Base-by-base conservation (phyloP, 805 yeast species). In the Cyberlindnera maclurae region DNA sequence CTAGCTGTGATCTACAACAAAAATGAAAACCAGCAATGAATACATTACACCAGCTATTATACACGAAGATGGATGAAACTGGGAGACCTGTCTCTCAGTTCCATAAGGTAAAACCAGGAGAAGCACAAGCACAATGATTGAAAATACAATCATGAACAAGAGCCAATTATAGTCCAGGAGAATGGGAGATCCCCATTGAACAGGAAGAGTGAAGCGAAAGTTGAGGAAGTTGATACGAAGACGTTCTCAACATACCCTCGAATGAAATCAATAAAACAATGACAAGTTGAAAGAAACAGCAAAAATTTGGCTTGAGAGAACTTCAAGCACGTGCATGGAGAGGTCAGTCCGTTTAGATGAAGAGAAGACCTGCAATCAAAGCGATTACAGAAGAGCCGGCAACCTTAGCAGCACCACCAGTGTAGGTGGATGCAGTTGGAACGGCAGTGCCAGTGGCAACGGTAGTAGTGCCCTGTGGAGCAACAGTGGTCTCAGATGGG, bases 361-460 rank as follows among this genome's bases (percentile, higher is more conserved):
- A 31, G 22, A 31, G 18, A 18, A 31, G 22, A 31, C 24, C 33
- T 9, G 16, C 15, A 20, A 31, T 9, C 15, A 31, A n/a, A 12
- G 33, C 33, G 26, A 29, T 34, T 11, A 38, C 15, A 10, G 43
- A 34, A 10, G 42, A 34, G 20, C 47, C 47, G 22, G 36, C 33
- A 16, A 36, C 37, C 33, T 32, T 34, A 15, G 26, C 39, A 30
- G 33, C 47, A 30, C 35, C 41, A 39, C 47, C 47, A 7, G 26
- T 36, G 36, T 32, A 44, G 16, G 43, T 34, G 28, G 43, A 29
- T 12, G 34, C 33, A 4, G 18, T 2, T 29, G 31, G 31, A 16
- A 18, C 12, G 8, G 22, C 24, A 12, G 20, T 11, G 11, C 22
- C 18, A 6, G 33, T 16, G 7, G 15, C 18, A 17, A 10, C 9